These are phyloP conservation scores for Colletotrichum brevisporum DNA, from an alignment of 2,329 filamentous ascomycete genomes.

Conservation along the genomic window DNA sequence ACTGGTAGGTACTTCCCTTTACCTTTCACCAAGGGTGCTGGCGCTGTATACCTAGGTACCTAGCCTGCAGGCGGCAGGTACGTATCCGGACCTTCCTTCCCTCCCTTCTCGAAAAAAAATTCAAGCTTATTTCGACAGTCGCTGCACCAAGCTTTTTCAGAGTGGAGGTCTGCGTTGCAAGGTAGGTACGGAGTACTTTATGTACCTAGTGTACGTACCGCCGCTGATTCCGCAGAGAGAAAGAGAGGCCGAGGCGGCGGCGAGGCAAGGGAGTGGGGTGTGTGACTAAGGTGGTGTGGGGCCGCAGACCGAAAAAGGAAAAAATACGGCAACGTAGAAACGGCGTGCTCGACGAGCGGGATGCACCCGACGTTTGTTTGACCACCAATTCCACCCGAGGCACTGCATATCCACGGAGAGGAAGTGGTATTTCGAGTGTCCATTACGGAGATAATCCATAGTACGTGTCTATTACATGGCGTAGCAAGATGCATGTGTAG, in stretches of 20 bases:
- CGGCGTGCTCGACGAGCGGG: neutral
- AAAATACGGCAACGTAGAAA: conserved; percentile 21
- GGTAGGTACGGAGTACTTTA: neutral
- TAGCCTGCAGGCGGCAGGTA: conserved; percentile 8
- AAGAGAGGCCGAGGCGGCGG: conserved; percentile 16
- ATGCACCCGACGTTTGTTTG: neutral
- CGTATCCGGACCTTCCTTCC: conserved; percentile 19
- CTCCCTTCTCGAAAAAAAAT: conserved; percentile 38
- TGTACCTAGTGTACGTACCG: neutral
- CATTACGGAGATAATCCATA: no score
- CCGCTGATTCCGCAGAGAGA: neutral
- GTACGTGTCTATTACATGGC: no score
- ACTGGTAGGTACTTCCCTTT: no score
- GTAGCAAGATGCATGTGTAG: neutral
- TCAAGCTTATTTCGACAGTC: conserved; percentile 43
- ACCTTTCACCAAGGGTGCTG: no score
- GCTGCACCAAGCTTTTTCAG: conserved; percentile 39
- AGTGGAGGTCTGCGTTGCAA: conserved; percentile 23
- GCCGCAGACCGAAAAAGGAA: neutral
- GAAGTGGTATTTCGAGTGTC: neutral
- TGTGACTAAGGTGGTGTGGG: neutral
- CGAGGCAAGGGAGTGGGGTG: neutral
- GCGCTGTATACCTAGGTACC: no score
- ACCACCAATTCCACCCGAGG: neutral
- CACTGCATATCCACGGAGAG: neutral